Base-by-base conservation (phyloP, 2,329 filamentous ascomycete species). In the Ceratocystis harringtonii region DNA sequence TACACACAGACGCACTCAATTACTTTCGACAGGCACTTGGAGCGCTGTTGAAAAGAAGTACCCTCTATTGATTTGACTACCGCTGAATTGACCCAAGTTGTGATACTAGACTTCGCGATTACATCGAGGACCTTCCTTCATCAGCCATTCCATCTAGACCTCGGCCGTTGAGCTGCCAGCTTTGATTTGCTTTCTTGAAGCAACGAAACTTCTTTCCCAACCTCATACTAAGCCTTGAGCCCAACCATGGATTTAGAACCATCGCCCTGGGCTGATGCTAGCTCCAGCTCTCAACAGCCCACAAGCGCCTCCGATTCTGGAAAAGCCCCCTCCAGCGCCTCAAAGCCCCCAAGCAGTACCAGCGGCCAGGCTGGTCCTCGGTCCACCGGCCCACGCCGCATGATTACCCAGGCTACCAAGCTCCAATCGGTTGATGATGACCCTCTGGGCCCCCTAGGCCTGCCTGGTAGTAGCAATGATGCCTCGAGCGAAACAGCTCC, bases 391-490 rank as follows among this genome's bases (percentile, higher is more conserved):
- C 79, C 80, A 45, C 84, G 85, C 69, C 83, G 85, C 68, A 78
- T 90, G 72, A 85, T 86, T 70, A 86, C 86, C 67, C 88, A 92
- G 73, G 84, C 87, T 36, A 91, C 89, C 60, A 86, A 85, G 64
- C 86, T 92, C 68, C 85, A 92, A 76, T 87, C 86, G 68, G 86
- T 90, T 70, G 83, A 86, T 55, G 88, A 91, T 72, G 66, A 67
- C 50, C 87, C 88, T 65, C 81, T 92, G 58, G 90, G 89, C 1
- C 89, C 89, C 25, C 78, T 95, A 63, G 89, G 89, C 10, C 86
- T 85, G 64, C 75, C 86, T 8, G 82, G 83, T 55, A 80, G 80
- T 67, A 76, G 76, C 72, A 70, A 72, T 45, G 32, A 61, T 52
- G 43, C 43, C 36, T 52, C 61, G 25, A 69, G 22, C 6, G 48